Percentiles rank a stretch among this genome's conserved stretches.
phyloP scores from a whole-genome alignment of 1,284 basidiomycete species.

The Malassezia caprae region DNA sequence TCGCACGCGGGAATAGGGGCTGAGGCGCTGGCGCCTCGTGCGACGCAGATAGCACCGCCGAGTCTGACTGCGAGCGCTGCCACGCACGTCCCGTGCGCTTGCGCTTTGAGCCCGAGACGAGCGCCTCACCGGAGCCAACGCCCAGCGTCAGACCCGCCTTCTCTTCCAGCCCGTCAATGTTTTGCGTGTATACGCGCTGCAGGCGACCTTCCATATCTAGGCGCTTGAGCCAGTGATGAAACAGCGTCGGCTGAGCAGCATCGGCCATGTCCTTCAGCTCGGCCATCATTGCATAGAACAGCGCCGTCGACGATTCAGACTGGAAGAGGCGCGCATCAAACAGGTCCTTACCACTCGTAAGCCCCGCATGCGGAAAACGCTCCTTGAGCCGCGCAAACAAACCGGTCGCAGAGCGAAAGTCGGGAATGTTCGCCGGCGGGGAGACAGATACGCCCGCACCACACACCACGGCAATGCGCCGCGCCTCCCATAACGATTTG shows the following conservation, averaged over 20 bases:
- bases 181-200: conserved; percentile 82
- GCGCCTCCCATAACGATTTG: conserved; percentile 61
- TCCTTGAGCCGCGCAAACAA: conserved; percentile 67
- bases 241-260: conserved; percentile 66
- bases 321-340: conserved; percentile 78
- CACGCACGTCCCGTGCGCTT: conserved; percentile 7
- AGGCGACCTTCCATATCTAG: conserved; percentile 74
- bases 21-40: conserved; percentile 1
- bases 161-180: conserved; percentile 84
- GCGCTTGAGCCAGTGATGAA: conserved; percentile 76
- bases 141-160: conserved; percentile 59
- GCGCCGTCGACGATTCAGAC: conserved; percentile 61
- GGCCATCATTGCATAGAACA: conserved; percentile 85
- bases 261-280: conserved; percentile 74
- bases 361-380: conserved; percentile 62
- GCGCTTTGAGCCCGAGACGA: conserved; percentile 5
- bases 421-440: conserved; percentile 74
- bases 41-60: conserved; percentile 25
- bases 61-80: conserved; percentile 31
- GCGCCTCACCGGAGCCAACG: conserved; percentile 20
- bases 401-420: conserved; percentile 75
- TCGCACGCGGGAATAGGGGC: conserved; percentile 58
- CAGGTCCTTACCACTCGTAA: conserved; percentile 70
- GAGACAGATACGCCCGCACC: conserved; percentile 76
- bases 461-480: conserved; percentile 71